A percentile compares a stretch with the other conserved stretches of the same genome.
Conservation (phyloP, 306 rosid species). For the Inga leiocalycina region DNA sequence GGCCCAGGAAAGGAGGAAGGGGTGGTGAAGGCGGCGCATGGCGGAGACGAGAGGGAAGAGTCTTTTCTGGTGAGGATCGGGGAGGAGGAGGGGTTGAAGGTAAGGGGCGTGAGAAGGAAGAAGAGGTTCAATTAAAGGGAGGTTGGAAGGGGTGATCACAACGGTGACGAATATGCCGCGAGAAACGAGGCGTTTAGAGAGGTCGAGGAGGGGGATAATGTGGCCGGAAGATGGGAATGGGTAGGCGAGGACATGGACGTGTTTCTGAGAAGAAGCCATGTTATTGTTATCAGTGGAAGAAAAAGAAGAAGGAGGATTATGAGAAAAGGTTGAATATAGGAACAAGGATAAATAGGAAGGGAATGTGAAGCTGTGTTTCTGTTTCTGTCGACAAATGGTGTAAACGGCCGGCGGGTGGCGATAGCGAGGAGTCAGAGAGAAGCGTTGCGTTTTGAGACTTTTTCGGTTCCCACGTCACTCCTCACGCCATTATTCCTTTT, state of each 20-base stretch:
- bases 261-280: not conserved
- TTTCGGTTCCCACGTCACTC: not conserved
- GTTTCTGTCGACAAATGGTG: not conserved
- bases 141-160: conserved; percentile 35
- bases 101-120: conserved; percentile 38
- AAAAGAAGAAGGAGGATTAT: not conserved
- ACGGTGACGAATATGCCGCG: conserved; percentile 50
- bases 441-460: not conserved
- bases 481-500: not conserved
- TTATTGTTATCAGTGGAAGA: not conserved
- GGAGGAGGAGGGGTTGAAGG: conserved; percentile 41
- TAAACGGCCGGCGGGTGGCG: too few relatives aligned
- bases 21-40: conserved; percentile 46
- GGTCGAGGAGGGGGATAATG: conserved; percentile 47
- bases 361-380: not conserved
- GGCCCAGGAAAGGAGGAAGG: conserved; percentile 40
- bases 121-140: conserved; percentile 37
- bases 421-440: too few relatives aligned
- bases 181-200: conserved; percentile 28
- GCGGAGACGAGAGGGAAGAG: not conserved
- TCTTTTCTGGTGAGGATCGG: conserved; percentile 6
- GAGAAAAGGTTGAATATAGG: not conserved
- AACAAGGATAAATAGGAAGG: not conserved
- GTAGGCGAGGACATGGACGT: conserved; percentile 41
- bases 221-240: conserved; percentile 53